Conservation (phyloP, 345 rosid species). For the Populus deltoides region DNA sequence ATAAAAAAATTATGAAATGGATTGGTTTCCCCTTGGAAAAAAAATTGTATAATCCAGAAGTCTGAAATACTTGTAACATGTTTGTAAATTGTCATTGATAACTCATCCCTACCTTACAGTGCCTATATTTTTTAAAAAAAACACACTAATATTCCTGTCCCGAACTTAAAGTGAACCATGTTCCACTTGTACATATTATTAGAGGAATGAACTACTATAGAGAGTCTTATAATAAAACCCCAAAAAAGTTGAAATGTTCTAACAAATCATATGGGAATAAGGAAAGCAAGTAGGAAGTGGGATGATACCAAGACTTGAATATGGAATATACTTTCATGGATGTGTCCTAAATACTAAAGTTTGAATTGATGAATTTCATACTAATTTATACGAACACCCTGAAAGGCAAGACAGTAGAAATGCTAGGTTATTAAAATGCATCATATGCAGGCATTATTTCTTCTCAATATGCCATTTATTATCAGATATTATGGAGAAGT, state of each 20-base stretch:
- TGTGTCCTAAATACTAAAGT: not conserved
- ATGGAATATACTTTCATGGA: not conserved
- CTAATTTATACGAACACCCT: not conserved
- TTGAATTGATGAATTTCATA: not conserved
- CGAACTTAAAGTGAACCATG: too few relatives aligned
- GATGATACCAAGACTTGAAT: not conserved
- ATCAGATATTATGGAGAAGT: not conserved
- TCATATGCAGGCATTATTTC: not conserved
- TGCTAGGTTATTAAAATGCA: not conserved
- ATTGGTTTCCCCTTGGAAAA: not conserved
- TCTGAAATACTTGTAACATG: not conserved
- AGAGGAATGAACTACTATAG: too few relatives aligned
- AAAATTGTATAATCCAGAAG: not conserved
- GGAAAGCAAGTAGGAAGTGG: too few relatives aligned
- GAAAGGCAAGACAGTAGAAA: not conserved
- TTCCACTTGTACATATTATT: too few relatives aligned
- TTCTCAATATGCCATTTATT: not conserved
- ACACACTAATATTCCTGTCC: too few relatives aligned
- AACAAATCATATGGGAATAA: too few relatives aligned
- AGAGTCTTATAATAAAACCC: too few relatives aligned
- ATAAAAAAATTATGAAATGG: not conserved
- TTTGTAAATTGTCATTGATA: not conserved
- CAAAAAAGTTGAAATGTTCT: too few relatives aligned
- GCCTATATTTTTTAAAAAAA: not conserved
- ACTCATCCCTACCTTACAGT: not conserved